These are phyloP conservation scores for Podospora appendiculata DNA, from an alignment of 495 filamentous ascomycete species.

Conservation along the genomic window DNA sequence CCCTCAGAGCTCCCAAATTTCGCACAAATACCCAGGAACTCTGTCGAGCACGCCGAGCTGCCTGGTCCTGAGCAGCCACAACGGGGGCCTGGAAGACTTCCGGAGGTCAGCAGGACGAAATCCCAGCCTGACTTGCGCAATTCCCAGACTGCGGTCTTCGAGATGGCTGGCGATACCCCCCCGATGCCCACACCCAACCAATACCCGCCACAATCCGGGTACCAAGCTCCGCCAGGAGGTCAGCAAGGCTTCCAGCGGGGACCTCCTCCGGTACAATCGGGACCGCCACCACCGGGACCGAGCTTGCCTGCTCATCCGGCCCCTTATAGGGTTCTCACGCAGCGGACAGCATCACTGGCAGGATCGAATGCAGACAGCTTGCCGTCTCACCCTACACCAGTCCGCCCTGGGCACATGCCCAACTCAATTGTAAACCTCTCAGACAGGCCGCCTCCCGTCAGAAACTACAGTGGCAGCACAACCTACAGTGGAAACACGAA, in stretches of 20 bases:
- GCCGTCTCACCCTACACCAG: conserved; percentile 70
- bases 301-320: conserved; percentile 25
- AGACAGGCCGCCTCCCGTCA: conserved; percentile 60
- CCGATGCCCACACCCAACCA: conserved; percentile 28
- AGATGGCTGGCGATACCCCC: conserved; percentile 57
- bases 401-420: conserved; percentile 66
- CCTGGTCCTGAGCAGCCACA: conserved; percentile 26
- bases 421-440: conserved; percentile 42
- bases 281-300: conserved; percentile 18
- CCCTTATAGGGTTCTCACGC: conserved; percentile 20
- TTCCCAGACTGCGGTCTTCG: conserved; percentile 58
- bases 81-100: conserved; percentile 32
- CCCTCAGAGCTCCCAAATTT: conserved; percentile 65
- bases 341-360: conserved; percentile 16
- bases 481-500: conserved; percentile 1
- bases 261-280: conserved; percentile 18
- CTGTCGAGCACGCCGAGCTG: conserved; percentile 22
- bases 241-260: conserved; percentile 13
- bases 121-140: conserved; percentile 63
- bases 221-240: conserved; percentile 3
- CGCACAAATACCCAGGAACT: conserved; percentile 46
- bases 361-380: conserved; percentile 47
- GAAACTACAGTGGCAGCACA: conserved; percentile 54
- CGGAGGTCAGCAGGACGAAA: conserved; percentile 45
- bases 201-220: conserved; percentile 12